phyloP scores from a whole-genome alignment of 345 rosid species.

The Acer saccharum region DNA sequence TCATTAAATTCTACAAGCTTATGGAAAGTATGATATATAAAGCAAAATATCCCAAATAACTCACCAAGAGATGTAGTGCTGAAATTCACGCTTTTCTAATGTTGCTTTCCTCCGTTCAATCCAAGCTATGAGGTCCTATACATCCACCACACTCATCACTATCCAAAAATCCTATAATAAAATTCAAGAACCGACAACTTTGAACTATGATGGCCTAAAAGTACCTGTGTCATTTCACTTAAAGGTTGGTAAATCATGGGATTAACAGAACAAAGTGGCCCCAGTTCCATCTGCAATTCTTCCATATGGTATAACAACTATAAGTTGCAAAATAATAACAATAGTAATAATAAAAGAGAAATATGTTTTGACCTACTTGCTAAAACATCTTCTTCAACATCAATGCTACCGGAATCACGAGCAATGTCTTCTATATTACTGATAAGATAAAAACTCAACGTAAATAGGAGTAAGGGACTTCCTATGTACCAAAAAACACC shows the following conservation, averaged over 20 bases:
- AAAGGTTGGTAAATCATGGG: conserved; percentile 73
- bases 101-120: conserved; percentile 59
- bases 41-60: conserved; percentile 20
- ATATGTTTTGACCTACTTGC: conserved; percentile 51
- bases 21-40: background rate
- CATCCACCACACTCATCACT: conserved; percentile 21
- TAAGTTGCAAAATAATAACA: conserved; percentile 27
- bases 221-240: conserved; percentile 76
- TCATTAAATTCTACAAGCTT: background rate
- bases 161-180: conserved; percentile 7
- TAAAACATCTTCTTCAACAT: conserved; percentile 80
- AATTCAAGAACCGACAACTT: background rate
- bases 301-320: conserved; percentile 23
- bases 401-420: conserved; percentile 93
- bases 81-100: conserved; percentile 75
- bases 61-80: conserved; percentile 75
- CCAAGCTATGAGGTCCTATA: conserved; percentile 77
- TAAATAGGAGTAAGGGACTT: background rate
- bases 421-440: conserved; percentile 96
- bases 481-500: background rate
- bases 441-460: conserved; percentile 18
- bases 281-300: conserved; percentile 84
- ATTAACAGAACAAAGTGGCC: conserved; percentile 49
- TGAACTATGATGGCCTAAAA: background rate
- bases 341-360: background rate